Evolutionary conservation across 1,139 yeast species (phyloP).

Genomic region (Geotrichum restrictum): DNA sequence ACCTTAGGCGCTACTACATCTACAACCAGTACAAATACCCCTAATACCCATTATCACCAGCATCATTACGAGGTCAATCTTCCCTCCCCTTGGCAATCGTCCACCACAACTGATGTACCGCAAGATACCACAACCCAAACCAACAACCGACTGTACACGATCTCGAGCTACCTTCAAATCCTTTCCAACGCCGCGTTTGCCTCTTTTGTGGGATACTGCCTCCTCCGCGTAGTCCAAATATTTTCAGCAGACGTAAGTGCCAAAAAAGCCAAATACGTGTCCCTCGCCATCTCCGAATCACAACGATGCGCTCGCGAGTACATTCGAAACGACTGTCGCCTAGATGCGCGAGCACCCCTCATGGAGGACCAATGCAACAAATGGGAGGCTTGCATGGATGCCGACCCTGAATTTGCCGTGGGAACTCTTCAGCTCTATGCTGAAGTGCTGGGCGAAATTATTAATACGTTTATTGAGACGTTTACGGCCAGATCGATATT

Average conservation of each 20-base stretch:
- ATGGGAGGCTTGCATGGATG: conserved; percentile 59
- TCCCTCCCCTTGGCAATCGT: conserved; percentile 12
- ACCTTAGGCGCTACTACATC: background rate
- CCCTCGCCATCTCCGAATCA: conserved; percentile 12
- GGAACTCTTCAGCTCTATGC: conserved; percentile 40
- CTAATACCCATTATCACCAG: conserved; percentile 8
- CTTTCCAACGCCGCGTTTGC: conserved; percentile 20
- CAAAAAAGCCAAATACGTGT: conserved; percentile 5
- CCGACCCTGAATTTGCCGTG: conserved; percentile 15
- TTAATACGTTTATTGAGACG: conserved; percentile 68
- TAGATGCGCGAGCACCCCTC: conserved; percentile 53
- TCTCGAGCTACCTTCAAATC: conserved; percentile 20
- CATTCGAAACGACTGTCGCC: conserved; percentile 60
- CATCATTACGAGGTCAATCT: conserved; percentile 14
- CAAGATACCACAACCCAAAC: conserved; percentile 1
- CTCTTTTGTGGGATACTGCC: conserved; percentile 10
- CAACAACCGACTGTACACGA: conserved; percentile 10
- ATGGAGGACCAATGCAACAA: conserved; percentile 61
- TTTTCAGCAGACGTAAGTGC: conserved; percentile 7
- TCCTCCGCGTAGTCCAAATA: conserved; percentile 5
- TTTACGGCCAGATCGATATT: conserved; percentile 64
- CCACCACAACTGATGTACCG: background rate
- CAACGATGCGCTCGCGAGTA: conserved; percentile 60
- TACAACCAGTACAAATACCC: background rate
- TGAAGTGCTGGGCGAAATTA: conserved; percentile 69